phyloP scores from a whole-genome alignment of 805 yeast genomes.

The Starmerella riodocensis region DNA sequence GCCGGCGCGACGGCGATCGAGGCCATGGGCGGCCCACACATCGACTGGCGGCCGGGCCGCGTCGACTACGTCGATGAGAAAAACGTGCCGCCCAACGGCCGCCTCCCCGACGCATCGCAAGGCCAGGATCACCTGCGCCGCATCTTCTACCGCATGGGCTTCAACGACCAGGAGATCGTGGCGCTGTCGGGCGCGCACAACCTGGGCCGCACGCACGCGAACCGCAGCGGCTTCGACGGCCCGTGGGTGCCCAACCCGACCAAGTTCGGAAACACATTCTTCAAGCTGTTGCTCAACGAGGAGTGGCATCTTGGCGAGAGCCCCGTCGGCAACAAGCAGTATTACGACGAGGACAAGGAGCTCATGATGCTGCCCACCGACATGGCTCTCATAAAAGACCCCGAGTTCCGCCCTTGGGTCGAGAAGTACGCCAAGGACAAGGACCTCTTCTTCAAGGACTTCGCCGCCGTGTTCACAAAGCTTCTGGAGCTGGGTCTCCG shows the following conservation, averaged over 20 bases:
- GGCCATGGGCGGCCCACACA: slow-evolving; percentile 51
- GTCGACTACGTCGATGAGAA: slow-evolving; percentile 42
- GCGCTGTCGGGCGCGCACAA: slow-evolving; percentile 51
- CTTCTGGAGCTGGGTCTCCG: slow-evolving; percentile 63
- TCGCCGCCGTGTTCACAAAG: slow-evolving; percentile 53
- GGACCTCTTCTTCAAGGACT: slow-evolving; percentile 47
- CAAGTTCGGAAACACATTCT: slow-evolving; percentile 62
- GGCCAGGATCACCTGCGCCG: slow-evolving; percentile 43
- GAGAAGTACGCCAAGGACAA: slow-evolving; percentile 56
- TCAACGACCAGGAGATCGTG: slow-evolving; percentile 49
- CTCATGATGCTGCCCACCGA: slow-evolving; percentile 86
- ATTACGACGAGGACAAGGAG: slow-evolving; percentile 39
- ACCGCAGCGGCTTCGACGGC: slow-evolving; percentile 69
- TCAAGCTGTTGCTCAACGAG: slow-evolving; percentile 38
- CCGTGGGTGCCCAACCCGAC: slow-evolving; percentile 83
- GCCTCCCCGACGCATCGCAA: slow-evolving; percentile 46
- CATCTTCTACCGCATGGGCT: slow-evolving; percentile 47
- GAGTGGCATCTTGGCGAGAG: slow-evolving; percentile 38
- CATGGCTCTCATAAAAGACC: slow-evolving; percentile 51
- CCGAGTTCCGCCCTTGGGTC: slow-evolving; percentile 47
- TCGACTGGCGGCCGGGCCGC: slow-evolving; percentile 68
- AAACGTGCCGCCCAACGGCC: slow-evolving; percentile 49
- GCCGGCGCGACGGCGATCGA: slow-evolving; percentile 57
- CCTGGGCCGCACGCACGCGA: slow-evolving; percentile 48
- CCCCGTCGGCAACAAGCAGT: slow-evolving; percentile 30